Evolutionary conservation across 305 asterid species (phyloP), one percentile per base, ranked within the genome.

Genomic region (Solanum aculeatissimum): DNA sequence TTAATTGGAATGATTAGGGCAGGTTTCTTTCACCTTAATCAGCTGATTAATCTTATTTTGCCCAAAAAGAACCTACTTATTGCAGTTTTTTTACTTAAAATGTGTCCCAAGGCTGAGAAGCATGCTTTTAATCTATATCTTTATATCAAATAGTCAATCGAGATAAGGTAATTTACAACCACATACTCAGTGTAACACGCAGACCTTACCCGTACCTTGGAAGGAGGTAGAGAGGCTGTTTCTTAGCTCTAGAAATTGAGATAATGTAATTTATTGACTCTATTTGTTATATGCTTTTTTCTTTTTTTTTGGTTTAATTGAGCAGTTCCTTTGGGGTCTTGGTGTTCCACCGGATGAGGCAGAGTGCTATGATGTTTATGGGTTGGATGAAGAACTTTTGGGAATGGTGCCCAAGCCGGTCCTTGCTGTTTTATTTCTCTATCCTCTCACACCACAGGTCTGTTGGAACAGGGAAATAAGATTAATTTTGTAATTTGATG

Each of bases 321-420:
- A 84, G 83, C 94, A 95, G 99, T 96, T 95, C 87, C 85, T 96
- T 3, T 94, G 98, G 98, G 96, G 98, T 21, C 97, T 93, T 79
- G 99, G 98, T 72, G 96, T 95, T 63, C 85, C 90, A 38, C 91
- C 92, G 25, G 90, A 87, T 4, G 96, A 93, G 91, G 97, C 92
- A 32, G 98, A 94, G 92, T 96, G 98, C 92, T 91, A 77, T 83
- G 98, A 97, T 92, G 99, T 97, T 66, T 94, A 92, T 86, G 99
- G 99, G 72, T 93, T 97, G 83, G 99, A 95, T 86, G 98, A 91
- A 74, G 98, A 93, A 68, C 97, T 95, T 65, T 55, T 97, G 92
- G 98, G 83, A 83, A 93, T 95, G 98, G 99, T 95, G 65, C 98
- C 99, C 0, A 90, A 94, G 92, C 99, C 98, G 8, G 98, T 95